Evolutionary conservation across 2,329 filamentous ascomycete species (phyloP), one percentile per base, ranked within the genome.

Genomic region (Aspergillus glaucus): DNA sequence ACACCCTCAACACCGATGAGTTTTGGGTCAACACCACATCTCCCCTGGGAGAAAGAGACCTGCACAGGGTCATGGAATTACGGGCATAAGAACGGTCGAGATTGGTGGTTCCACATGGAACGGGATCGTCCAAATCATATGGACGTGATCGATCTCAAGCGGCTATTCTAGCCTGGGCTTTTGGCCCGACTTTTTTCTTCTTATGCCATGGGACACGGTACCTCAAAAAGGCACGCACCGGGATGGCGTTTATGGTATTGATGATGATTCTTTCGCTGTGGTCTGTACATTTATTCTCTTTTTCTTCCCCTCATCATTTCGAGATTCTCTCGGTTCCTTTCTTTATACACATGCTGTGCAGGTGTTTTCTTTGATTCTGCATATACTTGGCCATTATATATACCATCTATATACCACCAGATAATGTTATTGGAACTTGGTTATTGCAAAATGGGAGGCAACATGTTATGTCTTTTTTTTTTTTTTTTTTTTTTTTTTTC

Each of bases 91-190:
- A 57, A 45, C 37, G 69, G 69, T 21, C 65, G 69, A 34, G 70
- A 73, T 21, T 73, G 70, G 70, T 73, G 70, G 70, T 69, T 65
- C 49, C 70, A 73, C 50, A 65, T 71, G 58, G 70, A 73, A 55
- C 64, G 70, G 37, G 70, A 72, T 50, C 67, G 68, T 32, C 64
- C 65, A 10, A 56, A 57, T 28, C 62, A 61, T 32, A 51, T 60
- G 10, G 64, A 69, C 37, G 54, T 65, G 39, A 58, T 68, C 45
- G 60, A 64, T 30, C 48, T 62, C 24, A 63, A 63, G 50, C 59
- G 60, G 46, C 64, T 71, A 36, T 69, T 71, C 44, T 70, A 54
- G 62, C 44, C 28, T 6, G 12, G 7, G 37, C 37, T 5, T 22
- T 8, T 22, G 17, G 37, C 15, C 37, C 37, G 22, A 10, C 10